A percentile compares a stretch with the other conserved stretches of the same genome.
Conservation (phyloP, 371 early-diverging fungal genomes). For the Lichtheimia ornata region DNA sequence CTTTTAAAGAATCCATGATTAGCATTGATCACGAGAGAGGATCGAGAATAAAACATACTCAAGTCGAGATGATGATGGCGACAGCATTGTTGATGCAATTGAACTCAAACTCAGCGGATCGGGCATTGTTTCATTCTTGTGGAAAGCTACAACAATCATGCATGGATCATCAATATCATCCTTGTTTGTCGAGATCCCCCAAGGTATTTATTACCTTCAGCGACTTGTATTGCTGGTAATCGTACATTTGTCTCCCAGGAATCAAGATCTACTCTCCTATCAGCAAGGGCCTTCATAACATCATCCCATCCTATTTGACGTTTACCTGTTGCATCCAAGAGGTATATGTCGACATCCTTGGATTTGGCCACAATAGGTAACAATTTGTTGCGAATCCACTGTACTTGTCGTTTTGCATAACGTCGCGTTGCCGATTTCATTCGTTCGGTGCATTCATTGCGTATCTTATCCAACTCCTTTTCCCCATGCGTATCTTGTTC, state of each 20-base stretch:
- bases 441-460: slow-evolving; percentile 59
- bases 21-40: no score
- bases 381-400: slow-evolving; percentile 90
- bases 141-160: slow-evolving; percentile 20
- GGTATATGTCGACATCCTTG: slow-evolving; percentile 55
- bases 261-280: slow-evolving; percentile 39
- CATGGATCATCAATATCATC: slow-evolving; percentile 5
- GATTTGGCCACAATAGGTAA: slow-evolving; percentile 51
- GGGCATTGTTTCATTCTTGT: slow-evolving; percentile 32
- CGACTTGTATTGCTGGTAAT: slow-evolving; percentile 51
- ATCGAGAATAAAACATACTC: background rate
- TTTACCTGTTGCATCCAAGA: slow-evolving; percentile 84
- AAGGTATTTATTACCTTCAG: slow-evolving; percentile 37
- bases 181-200: background rate
- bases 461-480: slow-evolving; percentile 47
- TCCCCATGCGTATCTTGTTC: slow-evolving; percentile 28
- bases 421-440: slow-evolving; percentile 88
- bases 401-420: slow-evolving; percentile 87
- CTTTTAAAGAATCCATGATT: slow-evolving; percentile 18
- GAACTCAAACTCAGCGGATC: slow-evolving; percentile 38
- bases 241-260: slow-evolving; percentile 59
- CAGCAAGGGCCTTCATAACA: background rate
- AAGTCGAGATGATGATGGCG: background rate
- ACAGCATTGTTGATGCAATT: slow-evolving; percentile 39
- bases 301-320: background rate